Percentiles rank a stretch among this genome's conserved stretches.
Conservation (phyloP, 108 stramenopile genomes). For the Schizochytrium sp. region DNA sequence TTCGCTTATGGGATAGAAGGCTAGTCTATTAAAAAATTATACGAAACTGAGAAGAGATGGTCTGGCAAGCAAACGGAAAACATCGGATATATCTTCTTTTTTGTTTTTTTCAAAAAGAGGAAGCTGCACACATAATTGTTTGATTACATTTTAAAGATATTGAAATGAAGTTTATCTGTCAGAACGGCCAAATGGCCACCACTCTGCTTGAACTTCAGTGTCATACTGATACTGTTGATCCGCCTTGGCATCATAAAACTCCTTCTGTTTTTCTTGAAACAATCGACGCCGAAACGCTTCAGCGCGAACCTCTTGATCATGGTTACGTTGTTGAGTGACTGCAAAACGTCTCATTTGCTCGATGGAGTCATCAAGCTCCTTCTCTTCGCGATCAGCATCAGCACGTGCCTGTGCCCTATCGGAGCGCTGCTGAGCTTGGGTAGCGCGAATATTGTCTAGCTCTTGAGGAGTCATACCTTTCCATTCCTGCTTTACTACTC, state of each 20-base stretch:
- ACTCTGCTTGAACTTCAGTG: constrained; percentile 5
- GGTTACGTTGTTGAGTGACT: not conserved
- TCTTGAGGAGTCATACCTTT: constrained; percentile 38
- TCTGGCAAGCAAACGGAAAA: too few relatives aligned
- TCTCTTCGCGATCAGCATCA: not conserved
- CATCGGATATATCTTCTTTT: too few relatives aligned
- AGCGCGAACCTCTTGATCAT: not conserved
- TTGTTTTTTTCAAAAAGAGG: too few relatives aligned
- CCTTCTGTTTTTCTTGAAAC: constrained; percentile 22
- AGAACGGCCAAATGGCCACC: constrained; percentile 55
- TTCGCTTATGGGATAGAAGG: too few relatives aligned
- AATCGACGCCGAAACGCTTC: not conserved
- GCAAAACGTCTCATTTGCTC: constrained; percentile 17
- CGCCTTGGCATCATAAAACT: not conserved
- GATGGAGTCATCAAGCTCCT: constrained; percentile 21
- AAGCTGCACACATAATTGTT: too few relatives aligned
- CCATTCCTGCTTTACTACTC: constrained; percentile 33
- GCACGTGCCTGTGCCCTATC: not conserved
- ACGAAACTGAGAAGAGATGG: too few relatives aligned
- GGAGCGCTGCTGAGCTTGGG: not conserved
- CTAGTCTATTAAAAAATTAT: too few relatives aligned
- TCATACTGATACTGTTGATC: not conserved
- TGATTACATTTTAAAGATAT: too few relatives aligned
- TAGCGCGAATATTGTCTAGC: not conserved
- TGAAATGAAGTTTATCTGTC: not conserved